These are phyloP conservation scores for Hibiscus syriacus DNA, from an alignment of 345 rosid species.

Conservation along the genomic window DNA sequence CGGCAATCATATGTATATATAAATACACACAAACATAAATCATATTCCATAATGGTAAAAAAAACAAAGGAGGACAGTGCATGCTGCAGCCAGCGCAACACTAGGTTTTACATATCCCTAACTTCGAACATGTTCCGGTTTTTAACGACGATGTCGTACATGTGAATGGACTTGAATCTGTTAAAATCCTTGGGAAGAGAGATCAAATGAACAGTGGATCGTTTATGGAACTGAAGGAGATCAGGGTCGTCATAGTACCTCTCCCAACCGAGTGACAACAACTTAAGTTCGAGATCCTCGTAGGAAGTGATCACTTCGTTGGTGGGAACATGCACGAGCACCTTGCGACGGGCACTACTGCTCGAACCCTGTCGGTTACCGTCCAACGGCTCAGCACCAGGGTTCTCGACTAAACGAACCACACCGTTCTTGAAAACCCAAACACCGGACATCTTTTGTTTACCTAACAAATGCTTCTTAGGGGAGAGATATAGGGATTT, in stretches of 20 bases:
- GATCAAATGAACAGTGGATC: slow-evolving; percentile 52
- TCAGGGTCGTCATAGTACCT: slow-evolving; percentile 59
- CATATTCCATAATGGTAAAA: neutral
- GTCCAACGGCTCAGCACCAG: slow-evolving; percentile 32
- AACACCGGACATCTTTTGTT: slow-evolving; percentile 56
- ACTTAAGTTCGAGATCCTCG: slow-evolving; percentile 44
- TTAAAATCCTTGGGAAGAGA: slow-evolving; percentile 67
- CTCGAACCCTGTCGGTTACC: slow-evolving; percentile 25
- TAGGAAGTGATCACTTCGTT: slow-evolving; percentile 62
- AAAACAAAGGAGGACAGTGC: neutral
- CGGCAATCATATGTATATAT: neutral
- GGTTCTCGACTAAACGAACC: slow-evolving; percentile 54
- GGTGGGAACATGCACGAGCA: slow-evolving; percentile 46
- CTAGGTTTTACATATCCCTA: slow-evolving; percentile 22
- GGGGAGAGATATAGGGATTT: slow-evolving; percentile 11
- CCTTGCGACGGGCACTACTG: slow-evolving; percentile 22
- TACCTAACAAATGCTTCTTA: neutral
- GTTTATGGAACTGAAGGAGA: slow-evolving; percentile 72
- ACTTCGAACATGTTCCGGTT: slow-evolving; percentile 66
- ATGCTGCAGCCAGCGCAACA: too few species aligned
- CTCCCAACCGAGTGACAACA: slow-evolving; percentile 68
- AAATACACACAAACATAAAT: too few species aligned
- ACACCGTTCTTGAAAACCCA: slow-evolving; percentile 76
- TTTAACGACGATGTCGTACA: slow-evolving; percentile 82
- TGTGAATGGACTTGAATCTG: slow-evolving; percentile 64